Evolutionary conservation across 164 flowering plant genomes (phyloP).

Genomic region (Vitis rupestris): DNA sequence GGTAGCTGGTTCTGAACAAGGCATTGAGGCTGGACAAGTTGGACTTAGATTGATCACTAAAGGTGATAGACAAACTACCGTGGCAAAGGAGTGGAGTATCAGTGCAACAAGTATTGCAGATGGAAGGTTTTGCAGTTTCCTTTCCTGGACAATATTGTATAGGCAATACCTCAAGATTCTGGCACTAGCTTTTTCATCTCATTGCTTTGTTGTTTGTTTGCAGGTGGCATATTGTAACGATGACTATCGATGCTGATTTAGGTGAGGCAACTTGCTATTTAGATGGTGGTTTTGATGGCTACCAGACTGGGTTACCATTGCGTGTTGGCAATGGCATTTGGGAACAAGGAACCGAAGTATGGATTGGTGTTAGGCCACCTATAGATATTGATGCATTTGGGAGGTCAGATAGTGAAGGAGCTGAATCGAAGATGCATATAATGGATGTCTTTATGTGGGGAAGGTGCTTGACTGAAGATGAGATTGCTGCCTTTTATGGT

Average conservation of each 20-base stretch:
- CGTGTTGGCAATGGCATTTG: slow-evolving; percentile 61
- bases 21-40: slow-evolving; percentile 99
- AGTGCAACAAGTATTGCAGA: slow-evolving; percentile 92
- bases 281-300: slow-evolving; percentile 94
- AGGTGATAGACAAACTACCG: slow-evolving; percentile 87
- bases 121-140: slow-evolving; percentile 70
- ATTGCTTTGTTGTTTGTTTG: slow-evolving; percentile 13
- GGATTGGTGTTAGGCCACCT: slow-evolving; percentile 91
- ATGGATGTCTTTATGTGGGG: slow-evolving; percentile 99
- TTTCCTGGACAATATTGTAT: slow-evolving; percentile 1
- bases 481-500: slow-evolving; percentile 71
- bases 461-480: slow-evolving; percentile 94
- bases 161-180: background rate
- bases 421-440: slow-evolving; percentile 93
- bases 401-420: slow-evolving; percentile 98
- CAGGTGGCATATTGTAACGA: slow-evolving; percentile 98
- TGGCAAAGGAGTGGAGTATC: slow-evolving; percentile 92
- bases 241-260: slow-evolving; percentile 90
- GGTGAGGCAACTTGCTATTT: slow-evolving; percentile 95
- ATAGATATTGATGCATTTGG: slow-evolving; percentile 94
- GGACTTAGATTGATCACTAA: slow-evolving; percentile 86
- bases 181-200: background rate
- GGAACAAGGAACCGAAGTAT: slow-evolving; percentile 92
- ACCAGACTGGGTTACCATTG: slow-evolving; percentile 79
- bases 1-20: slow-evolving; percentile 99